phyloP scores from a whole-genome alignment of 257 asterid species.

The Hygrophila difformis region DNA sequence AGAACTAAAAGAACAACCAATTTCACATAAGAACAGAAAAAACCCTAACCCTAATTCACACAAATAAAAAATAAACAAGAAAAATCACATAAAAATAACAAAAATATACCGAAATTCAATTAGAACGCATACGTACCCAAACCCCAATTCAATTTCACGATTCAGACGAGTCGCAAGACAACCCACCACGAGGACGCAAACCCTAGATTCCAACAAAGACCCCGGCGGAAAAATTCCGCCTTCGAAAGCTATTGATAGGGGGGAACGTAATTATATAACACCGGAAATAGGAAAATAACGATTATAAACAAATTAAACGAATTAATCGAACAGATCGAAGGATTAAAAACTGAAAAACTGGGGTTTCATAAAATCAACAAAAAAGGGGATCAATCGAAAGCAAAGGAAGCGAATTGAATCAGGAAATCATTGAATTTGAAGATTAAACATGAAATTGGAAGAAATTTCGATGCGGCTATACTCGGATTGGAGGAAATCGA shows the following conservation, averaged over 20 bases:
- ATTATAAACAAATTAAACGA: constrained; percentile 10
- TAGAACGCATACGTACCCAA: constrained; percentile 27
- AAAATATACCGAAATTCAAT: constrained; percentile 14
- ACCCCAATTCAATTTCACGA: constrained; percentile 35
- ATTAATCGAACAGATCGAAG: constrained; percentile 33
- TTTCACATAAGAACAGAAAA: constrained; percentile 6
- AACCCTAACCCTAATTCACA: constrained; percentile 44
- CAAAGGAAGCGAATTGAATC: constrained; percentile 25
- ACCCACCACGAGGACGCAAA: constrained; percentile 28
- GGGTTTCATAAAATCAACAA: constrained; percentile 20
- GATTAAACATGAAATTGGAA: constrained; percentile 9
- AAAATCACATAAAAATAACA: not conserved
- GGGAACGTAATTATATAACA: constrained; percentile 12
- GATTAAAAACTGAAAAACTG: constrained; percentile 29
- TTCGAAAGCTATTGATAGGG: constrained; percentile 16
- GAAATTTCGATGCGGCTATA: constrained; percentile 18
- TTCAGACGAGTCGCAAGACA: constrained; percentile 20
- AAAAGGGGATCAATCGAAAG: constrained; percentile 27
- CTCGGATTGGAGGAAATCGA: constrained; percentile 24
- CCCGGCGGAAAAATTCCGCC: constrained; percentile 12
- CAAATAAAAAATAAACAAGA: too few relatives aligned
- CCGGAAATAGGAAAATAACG: not conserved
- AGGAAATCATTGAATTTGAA: constrained; percentile 19
- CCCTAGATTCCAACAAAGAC: constrained; percentile 32
- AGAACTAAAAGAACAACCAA: constrained; percentile 11